phyloP scores from a whole-genome alignment of 2,329 filamentous ascomycete species.

The Stachybotrys elegans region DNA sequence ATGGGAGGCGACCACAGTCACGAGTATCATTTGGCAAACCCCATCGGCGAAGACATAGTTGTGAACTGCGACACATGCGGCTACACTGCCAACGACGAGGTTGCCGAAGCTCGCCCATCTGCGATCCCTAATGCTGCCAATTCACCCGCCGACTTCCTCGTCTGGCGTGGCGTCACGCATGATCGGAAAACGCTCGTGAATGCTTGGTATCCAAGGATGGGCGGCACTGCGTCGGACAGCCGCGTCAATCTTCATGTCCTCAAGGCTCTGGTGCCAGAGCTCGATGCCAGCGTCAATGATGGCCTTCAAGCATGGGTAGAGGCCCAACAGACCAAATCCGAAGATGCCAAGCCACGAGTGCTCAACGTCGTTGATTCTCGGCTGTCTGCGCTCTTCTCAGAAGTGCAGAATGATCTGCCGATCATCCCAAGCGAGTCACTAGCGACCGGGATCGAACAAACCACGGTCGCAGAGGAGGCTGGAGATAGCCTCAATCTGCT shows the following conservation, averaged over 20 bases:
- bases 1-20: constrained; percentile 94
- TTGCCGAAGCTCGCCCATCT: constrained; percentile 46
- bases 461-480: constrained; percentile 20
- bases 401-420: constrained; percentile 17
- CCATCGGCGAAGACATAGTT: constrained; percentile 80
- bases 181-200: constrained; percentile 66
- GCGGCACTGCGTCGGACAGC: constrained; percentile 17
- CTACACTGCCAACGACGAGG: constrained; percentile 82
- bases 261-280: constrained; percentile 58
- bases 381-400: constrained; percentile 18
- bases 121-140: not conserved
- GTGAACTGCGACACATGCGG: constrained; percentile 69
- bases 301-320: constrained; percentile 47
- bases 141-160: constrained; percentile 18
- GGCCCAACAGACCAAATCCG: constrained; percentile 18
- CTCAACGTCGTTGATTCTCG: constrained; percentile 31
- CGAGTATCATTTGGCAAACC: constrained; percentile 82
- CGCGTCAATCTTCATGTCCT: constrained; percentile 53
- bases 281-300: constrained; percentile 68
- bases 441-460: constrained; percentile 4
- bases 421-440: constrained; percentile 13
- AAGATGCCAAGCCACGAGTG: constrained; percentile 10
- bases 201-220: constrained; percentile 55
- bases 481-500: constrained; percentile 53
- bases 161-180: constrained; percentile 61